Conservation (phyloP, 2,329 filamentous ascomycete genomes). For the Nemania sp. region DNA sequence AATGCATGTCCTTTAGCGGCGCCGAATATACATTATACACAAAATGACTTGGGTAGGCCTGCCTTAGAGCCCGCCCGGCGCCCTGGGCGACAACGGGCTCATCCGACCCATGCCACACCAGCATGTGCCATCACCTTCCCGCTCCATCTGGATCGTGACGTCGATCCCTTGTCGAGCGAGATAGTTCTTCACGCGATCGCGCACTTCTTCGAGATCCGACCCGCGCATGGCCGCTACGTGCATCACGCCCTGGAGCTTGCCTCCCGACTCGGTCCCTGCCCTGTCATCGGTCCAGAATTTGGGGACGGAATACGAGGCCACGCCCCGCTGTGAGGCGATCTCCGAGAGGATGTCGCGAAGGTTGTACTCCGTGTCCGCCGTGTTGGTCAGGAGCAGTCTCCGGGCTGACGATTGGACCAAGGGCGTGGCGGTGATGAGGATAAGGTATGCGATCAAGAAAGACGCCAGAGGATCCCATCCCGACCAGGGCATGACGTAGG, state of each 20-base stretch:
- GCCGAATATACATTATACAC: conserved; percentile 5
- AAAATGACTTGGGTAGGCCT: not conserved
- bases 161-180: conserved; percentile 74
- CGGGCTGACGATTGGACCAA: conserved; percentile 84
- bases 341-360: conserved; percentile 85
- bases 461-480: conserved; percentile 95
- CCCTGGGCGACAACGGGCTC: conserved; percentile 37
- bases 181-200: conserved; percentile 74
- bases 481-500: conserved; percentile 85
- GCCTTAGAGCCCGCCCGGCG: not conserved
- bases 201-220: conserved; percentile 79
- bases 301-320: conserved; percentile 82
- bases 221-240: conserved; percentile 77
- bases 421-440: conserved; percentile 88
- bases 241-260: conserved; percentile 76
- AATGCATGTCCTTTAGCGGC: conserved; percentile 1
- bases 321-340: conserved; percentile 78
- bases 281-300: conserved; percentile 91
- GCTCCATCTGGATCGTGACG: conserved; percentile 83
- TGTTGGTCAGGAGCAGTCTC: conserved; percentile 80
- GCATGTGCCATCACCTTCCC: conserved; percentile 71
- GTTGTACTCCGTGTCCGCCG: conserved; percentile 83
- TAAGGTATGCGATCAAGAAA: conserved; percentile 88
- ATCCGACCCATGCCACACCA: conserved; percentile 58
- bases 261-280: conserved; percentile 46